Conservation (phyloP, 2,329 filamentous ascomycete genomes). For the Pyricularia grisea region DNA sequence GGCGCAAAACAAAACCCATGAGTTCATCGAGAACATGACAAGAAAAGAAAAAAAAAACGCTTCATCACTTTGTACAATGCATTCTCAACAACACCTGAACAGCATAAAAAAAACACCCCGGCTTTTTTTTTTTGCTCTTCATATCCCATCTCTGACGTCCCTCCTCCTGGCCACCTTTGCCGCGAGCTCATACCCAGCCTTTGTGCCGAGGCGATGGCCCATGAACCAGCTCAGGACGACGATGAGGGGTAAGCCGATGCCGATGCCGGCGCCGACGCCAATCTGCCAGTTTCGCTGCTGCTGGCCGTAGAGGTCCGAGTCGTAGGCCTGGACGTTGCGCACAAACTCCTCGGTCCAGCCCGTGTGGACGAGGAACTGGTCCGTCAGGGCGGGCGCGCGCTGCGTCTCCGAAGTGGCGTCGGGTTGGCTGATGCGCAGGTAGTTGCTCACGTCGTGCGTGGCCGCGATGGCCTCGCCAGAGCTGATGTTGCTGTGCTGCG, state of each 20-base stretch:
- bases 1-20: not conserved
- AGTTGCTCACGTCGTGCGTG: conserved; percentile 4
- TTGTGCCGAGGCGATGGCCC: conserved; percentile 4
- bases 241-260: conserved; percentile 4
- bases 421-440: conserved; percentile 6
- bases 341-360: conserved; percentile 4
- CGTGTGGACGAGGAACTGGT: conserved; percentile 5
- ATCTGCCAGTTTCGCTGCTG: conserved; percentile 6
- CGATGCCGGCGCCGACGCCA: conserved; percentile 5
- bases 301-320: conserved; percentile 4
- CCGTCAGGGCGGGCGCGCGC: not conserved
- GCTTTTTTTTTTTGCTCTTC: not conserved
- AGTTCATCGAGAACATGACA: not conserved
- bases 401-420: not conserved
- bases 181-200: conserved; percentile 4
- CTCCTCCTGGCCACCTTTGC: conserved; percentile 1
- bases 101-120: not conserved
- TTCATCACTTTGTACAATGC: not conserved
- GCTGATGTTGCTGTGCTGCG: not conserved
- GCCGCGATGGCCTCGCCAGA: not conserved
- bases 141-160: not conserved
- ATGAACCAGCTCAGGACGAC: conserved; percentile 2
- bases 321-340: not conserved
- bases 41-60: not conserved
- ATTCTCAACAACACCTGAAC: not conserved